Evolutionary conservation across 257 asterid genomes (phyloP).

Genomic region (Fraxinus anomala): DNA sequence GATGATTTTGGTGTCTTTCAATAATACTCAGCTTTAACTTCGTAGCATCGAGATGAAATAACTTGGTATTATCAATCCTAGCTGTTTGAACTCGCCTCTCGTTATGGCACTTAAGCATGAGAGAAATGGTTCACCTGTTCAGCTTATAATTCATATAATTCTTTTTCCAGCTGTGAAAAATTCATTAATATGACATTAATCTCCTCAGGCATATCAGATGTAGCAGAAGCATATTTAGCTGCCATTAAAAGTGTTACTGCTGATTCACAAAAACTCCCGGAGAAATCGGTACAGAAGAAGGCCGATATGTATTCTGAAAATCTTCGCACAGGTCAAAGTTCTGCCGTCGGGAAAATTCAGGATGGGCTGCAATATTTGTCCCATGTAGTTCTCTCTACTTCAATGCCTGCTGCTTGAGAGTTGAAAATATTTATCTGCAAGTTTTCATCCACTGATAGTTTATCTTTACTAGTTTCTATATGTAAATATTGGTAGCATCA

Average conservation of each 20-base stretch:
- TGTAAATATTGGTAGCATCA: neutral
- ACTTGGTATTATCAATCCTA: no score
- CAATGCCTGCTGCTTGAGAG: neutral
- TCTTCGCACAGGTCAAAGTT: conserved; percentile 62
- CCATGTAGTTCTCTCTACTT: neutral
- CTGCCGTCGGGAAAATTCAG: neutral
- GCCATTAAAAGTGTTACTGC: conserved; percentile 61
- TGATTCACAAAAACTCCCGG: conserved; percentile 42
- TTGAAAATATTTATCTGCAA: no score
- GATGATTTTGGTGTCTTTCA: no score
- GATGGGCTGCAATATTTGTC: neutral
- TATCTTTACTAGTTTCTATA: no score
- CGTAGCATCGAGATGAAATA: no score
- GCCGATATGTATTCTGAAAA: conserved; percentile 52
- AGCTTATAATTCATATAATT: neutral
- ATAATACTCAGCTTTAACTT: no score
- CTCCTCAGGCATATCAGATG: conserved; percentile 81
- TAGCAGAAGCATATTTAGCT: conserved; percentile 75
- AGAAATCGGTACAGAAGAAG: conserved; percentile 70
- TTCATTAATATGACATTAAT: neutral
- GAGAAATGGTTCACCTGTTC: neutral
- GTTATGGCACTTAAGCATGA: no score
- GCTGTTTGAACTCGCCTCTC: no score
- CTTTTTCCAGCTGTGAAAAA: neutral
- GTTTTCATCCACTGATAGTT: no score